phyloP scores from a whole-genome alignment of 352 stramenopile species.

The Globisporangium carolinianum region DNA sequence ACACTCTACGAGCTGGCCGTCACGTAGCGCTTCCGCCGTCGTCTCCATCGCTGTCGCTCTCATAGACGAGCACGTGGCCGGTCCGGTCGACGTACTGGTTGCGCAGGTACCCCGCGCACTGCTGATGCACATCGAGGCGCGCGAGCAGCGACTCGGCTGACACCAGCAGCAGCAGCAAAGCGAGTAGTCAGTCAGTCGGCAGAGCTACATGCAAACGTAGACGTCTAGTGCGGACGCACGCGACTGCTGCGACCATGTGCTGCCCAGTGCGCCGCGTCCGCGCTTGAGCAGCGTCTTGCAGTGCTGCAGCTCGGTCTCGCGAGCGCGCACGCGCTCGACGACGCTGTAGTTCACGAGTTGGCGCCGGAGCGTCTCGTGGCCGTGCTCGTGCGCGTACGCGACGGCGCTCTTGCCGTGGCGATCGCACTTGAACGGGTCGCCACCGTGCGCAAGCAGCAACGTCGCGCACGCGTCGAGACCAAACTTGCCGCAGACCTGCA shows the following conservation, averaged over 20 bases:
- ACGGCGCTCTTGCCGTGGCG: constrained; percentile 32
- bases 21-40: neutral
- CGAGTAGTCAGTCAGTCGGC: neutral
- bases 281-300: constrained; percentile 24
- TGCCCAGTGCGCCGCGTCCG: constrained; percentile 32
- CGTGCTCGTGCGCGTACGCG: constrained; percentile 28
- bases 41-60: constrained; percentile 18
- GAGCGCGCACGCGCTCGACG: constrained; percentile 28
- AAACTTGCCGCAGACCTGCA: constrained; percentile 49
- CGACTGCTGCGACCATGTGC: constrained; percentile 38
- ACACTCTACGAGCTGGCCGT: too few relatives aligned
- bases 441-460: constrained; percentile 39
- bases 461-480: constrained; percentile 48
- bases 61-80: constrained; percentile 43
- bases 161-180: neutral
- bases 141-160: constrained; percentile 40
- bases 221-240: constrained; percentile 19
- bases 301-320: constrained; percentile 23
- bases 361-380: constrained; percentile 27
- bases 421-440: constrained; percentile 25
- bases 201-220: constrained; percentile 1
- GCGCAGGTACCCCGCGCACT: constrained; percentile 40
- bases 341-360: constrained; percentile 34
- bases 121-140: constrained; percentile 37
- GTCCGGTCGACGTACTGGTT: constrained; percentile 52